A percentile compares a stretch with the other conserved stretches of the same genome.
These are phyloP conservation scores for Dryas octopetala DNA, from an alignment of 306 rosid genomes.

Conservation along the genomic window DNA sequence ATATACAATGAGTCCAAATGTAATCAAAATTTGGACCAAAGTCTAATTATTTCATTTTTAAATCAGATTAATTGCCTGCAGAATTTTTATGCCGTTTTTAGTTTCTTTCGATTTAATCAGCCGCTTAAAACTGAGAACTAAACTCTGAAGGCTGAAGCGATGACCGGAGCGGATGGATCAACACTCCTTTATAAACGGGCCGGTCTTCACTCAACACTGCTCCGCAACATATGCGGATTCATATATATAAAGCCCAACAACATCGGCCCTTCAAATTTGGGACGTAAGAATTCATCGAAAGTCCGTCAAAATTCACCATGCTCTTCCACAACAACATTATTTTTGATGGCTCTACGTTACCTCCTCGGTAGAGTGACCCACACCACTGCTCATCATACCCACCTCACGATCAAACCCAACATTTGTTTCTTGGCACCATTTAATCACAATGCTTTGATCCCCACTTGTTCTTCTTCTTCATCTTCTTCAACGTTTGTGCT, in stretches of 20 bases:
- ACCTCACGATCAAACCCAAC: not conserved
- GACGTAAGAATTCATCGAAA: not conserved
- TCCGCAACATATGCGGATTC: too few relatives aligned
- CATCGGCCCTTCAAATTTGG: not conserved
- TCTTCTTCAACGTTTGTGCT: not conserved
- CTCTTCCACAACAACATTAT: not conserved
- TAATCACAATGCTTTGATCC: not conserved
- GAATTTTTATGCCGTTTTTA: too few relatives aligned
- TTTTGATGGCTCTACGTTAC: not conserved
- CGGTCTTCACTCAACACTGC: too few relatives aligned
- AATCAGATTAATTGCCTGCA: too few relatives aligned
- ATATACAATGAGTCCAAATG: too few relatives aligned
- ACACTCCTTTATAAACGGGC: too few relatives aligned
- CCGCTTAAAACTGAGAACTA: too few relatives aligned
- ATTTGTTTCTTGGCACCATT: not conserved
- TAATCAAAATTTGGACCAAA: too few relatives aligned
- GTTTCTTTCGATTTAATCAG: too few relatives aligned
- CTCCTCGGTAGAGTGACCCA: not conserved
- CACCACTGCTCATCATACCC: not conserved
- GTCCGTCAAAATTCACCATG: not conserved
- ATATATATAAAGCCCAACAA: not conserved
- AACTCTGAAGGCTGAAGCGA: too few relatives aligned
- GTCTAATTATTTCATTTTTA: too few relatives aligned
- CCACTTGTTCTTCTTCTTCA: not conserved
- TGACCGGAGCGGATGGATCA: too few relatives aligned